Percentiles rank a stretch among this genome's conserved stretches.
Evolutionary conservation across 805 yeast genomes (phyloP).

Genomic region (Yarrowia deformans): DNA sequence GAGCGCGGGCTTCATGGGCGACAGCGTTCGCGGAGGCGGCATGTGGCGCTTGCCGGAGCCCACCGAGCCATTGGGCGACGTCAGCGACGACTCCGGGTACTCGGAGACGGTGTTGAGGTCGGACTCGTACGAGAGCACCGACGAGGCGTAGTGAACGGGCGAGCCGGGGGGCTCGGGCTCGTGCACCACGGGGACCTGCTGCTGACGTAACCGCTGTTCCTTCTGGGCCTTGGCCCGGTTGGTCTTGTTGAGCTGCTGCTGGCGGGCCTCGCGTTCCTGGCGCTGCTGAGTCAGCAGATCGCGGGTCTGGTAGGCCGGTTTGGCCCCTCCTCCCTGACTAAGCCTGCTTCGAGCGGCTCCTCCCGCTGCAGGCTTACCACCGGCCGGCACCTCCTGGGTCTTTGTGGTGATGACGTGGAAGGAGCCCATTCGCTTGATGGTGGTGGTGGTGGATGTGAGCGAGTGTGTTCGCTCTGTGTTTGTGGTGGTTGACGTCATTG

Average conservation of each 20-base stretch:
- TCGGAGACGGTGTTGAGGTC: conserved; percentile 47
- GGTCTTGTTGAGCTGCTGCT: conserved; percentile 12
- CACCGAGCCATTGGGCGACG: conserved; percentile 34
- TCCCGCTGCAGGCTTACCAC: not conserved
- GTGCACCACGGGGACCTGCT: not conserved
- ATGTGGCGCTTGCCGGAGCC: conserved; percentile 41
- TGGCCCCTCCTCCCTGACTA: not conserved
- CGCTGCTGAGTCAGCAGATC: conserved; percentile 19
- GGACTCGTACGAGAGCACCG: conserved; percentile 45
- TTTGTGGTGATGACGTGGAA: conserved; percentile 50
- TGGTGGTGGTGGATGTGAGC: conserved; percentile 50
- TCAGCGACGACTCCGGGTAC: conserved; percentile 34
- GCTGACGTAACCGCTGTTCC: not conserved
- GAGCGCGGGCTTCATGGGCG: conserved; percentile 51
- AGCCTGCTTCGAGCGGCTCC: not conserved
- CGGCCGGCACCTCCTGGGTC: conserved; percentile 44
- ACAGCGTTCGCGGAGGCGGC: conserved; percentile 45
- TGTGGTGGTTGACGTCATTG: conserved; percentile 47
- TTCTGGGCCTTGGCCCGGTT: conserved; percentile 33
- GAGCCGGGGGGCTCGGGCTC: conserved; percentile 7
- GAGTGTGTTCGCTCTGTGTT: conserved; percentile 51
- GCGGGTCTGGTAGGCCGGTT: conserved; percentile 36
- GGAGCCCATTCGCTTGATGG: conserved; percentile 51
- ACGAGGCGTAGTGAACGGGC: conserved; percentile 42
- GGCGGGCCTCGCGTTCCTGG: conserved; percentile 32